A percentile compares a stretch with the other conserved stretches of the same genome.
Conservation (phyloP, 345 rosid species). For the Heritiera littoralis region DNA sequence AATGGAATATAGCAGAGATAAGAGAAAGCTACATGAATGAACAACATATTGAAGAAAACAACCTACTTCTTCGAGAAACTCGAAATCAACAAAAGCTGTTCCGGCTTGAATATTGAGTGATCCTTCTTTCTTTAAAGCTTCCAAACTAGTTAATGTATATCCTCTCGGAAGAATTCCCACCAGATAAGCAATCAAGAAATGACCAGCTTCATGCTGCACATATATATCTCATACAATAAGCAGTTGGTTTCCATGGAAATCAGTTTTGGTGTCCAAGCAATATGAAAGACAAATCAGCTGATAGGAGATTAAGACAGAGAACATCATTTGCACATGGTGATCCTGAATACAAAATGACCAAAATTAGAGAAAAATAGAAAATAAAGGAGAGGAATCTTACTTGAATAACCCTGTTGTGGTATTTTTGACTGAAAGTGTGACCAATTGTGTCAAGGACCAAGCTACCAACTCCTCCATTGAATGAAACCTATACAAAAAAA, state of each 20-base stretch:
- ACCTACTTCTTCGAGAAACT: constrained; percentile 83
- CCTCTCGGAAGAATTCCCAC: constrained; percentile 80
- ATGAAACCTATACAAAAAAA: constrained; percentile 54
- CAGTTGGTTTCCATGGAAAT: not conserved
- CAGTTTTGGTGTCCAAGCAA: not conserved
- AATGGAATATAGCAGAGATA: not conserved
- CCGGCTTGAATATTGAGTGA: constrained; percentile 94
- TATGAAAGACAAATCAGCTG: not conserved
- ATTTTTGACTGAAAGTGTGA: constrained; percentile 71
- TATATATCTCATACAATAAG: constrained; percentile 5
- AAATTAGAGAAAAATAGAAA: not conserved
- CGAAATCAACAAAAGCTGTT: constrained; percentile 83
- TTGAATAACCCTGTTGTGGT: constrained; percentile 81
- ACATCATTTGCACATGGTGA: not conserved
- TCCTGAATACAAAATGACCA: not conserved
- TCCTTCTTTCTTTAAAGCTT: constrained; percentile 85
- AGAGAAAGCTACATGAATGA: not conserved
- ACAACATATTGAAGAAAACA: constrained; percentile 8
- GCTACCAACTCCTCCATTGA: constrained; percentile 81
- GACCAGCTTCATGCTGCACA: constrained; percentile 96
- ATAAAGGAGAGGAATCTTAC: constrained; percentile 35
- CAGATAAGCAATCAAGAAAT: constrained; percentile 87
- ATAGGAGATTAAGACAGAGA: not conserved
- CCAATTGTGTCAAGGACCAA: constrained; percentile 85
- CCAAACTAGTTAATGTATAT: constrained; percentile 72